Conservation (phyloP, 495 filamentous ascomycete genomes). For the Lasiosphaeria ovina region DNA sequence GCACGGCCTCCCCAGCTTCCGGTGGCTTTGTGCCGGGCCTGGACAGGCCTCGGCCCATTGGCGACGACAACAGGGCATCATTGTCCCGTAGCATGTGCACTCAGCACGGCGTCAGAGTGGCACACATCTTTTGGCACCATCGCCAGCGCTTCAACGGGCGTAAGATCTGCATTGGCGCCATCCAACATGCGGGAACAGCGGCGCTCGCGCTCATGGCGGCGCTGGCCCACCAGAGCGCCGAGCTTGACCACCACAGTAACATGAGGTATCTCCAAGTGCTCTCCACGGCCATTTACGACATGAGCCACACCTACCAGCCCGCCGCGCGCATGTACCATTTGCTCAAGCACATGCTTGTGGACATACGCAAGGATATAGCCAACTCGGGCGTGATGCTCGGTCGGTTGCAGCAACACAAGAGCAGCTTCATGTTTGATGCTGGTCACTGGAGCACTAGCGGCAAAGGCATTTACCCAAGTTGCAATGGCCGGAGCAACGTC, state of each 20-base stretch:
- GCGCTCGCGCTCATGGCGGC: conserved; percentile 52
- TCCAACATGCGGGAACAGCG: conserved; percentile 53
- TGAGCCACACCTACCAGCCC: conserved; percentile 40
- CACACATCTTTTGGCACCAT: conserved; percentile 52
- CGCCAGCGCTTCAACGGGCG: conserved; percentile 48
- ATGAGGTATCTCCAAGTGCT: conserved; percentile 38
- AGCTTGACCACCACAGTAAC: conserved; percentile 34
- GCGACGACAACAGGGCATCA: conserved; percentile 39
- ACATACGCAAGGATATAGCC: conserved; percentile 33
- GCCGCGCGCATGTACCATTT: conserved; percentile 35
- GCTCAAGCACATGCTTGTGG: conserved; percentile 34
- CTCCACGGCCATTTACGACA: conserved; percentile 42
- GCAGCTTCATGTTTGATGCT: conserved; percentile 11
- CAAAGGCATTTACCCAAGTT: not conserved
- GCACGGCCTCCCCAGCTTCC: conserved; percentile 1
- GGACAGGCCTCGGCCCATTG: not conserved
- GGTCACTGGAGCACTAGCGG: conserved; percentile 11
- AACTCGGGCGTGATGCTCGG: conserved; percentile 12
- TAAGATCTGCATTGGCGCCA: conserved; percentile 42
- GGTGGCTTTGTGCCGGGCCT: not conserved
- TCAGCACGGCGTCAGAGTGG: conserved; percentile 49
- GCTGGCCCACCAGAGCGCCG: conserved; percentile 37
- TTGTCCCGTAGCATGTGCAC: conserved; percentile 50
- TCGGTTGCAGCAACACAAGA: not conserved
- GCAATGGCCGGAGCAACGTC: not conserved